Evolutionary conservation across 1,139 yeast genomes (phyloP).

Genomic region (Yamadazyma dendronema): DNA sequence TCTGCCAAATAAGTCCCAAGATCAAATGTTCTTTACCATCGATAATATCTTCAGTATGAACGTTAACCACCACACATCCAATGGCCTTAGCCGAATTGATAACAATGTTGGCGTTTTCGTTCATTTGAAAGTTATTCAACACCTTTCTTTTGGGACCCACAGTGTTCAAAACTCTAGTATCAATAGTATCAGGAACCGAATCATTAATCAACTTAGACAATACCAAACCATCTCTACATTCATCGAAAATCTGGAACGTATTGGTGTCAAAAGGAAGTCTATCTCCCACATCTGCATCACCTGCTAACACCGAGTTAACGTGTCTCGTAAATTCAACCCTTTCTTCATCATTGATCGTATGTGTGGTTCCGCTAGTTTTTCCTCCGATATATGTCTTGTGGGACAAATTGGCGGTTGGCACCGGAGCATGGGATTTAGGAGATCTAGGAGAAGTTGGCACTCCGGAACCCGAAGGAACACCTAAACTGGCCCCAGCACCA

Average conservation of each 20-base stretch:
- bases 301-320: constrained; percentile 85
- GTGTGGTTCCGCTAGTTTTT: constrained; percentile 88
- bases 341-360: constrained; percentile 94
- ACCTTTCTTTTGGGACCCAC: constrained; percentile 73
- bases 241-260: constrained; percentile 93
- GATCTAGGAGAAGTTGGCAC: constrained; percentile 22
- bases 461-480: constrained; percentile 4
- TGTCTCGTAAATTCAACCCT: constrained; percentile 94
- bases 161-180: constrained; percentile 90
- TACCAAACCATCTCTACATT: constrained; percentile 92
- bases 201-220: constrained; percentile 92
- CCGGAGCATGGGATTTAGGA: constrained; percentile 29
- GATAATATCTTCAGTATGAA: constrained; percentile 94
- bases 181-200: constrained; percentile 97
- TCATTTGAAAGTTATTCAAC: constrained; percentile 92
- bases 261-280: constrained; percentile 92
- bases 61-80: constrained; percentile 97
- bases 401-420: constrained; percentile 48
- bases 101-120: constrained; percentile 95
- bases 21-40: constrained; percentile 97
- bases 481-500: constrained; percentile 7
- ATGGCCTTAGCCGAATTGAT: constrained; percentile 98
- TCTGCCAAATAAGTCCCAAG: constrained; percentile 96
- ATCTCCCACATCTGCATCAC: constrained; percentile 83
- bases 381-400: constrained; percentile 80